Conservation (phyloP, 306 rosid genomes). For the Vigna reflexopilosa region DNA sequence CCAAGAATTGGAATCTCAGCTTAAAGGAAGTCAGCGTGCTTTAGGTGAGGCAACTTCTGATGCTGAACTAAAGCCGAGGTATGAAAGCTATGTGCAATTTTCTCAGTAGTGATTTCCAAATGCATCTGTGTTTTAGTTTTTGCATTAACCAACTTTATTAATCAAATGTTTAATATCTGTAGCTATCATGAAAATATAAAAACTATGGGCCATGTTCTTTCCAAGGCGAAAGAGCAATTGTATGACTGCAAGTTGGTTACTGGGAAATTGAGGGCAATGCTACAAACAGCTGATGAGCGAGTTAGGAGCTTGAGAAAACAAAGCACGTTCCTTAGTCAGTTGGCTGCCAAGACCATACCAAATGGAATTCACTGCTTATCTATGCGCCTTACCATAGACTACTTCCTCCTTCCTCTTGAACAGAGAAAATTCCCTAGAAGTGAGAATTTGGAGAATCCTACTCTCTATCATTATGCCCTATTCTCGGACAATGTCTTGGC, state of each 20-base stretch:
- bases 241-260: constrained; percentile 90
- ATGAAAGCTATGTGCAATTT: constrained; percentile 39
- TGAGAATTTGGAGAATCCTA: constrained; percentile 87
- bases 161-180: constrained; percentile 39
- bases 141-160: constrained; percentile 27
- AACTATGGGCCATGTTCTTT: constrained; percentile 79
- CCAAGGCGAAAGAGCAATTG: constrained; percentile 81
- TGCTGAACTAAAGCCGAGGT: constrained; percentile 78
- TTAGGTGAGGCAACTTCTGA: constrained; percentile 85
- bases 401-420: constrained; percentile 82
- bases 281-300: constrained; percentile 89
- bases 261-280: constrained; percentile 93
- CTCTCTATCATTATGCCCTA: constrained; percentile 87
- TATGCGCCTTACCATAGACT: constrained; percentile 90
- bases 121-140: not conserved
- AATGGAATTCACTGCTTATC: constrained; percentile 93
- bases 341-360: constrained; percentile 96
- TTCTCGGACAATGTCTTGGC: constrained; percentile 99
- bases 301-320: constrained; percentile 89
- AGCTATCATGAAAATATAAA: constrained; percentile 81
- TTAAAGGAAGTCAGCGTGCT: constrained; percentile 78
- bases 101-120: constrained; percentile 10
- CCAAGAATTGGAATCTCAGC: constrained; percentile 60
- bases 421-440: constrained; percentile 78
- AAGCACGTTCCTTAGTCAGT: constrained; percentile 91